A percentile compares a stretch with the other conserved stretches of the same genome.
Conservation (phyloP, 805 yeast species). For the Pichia scutulata region DNA sequence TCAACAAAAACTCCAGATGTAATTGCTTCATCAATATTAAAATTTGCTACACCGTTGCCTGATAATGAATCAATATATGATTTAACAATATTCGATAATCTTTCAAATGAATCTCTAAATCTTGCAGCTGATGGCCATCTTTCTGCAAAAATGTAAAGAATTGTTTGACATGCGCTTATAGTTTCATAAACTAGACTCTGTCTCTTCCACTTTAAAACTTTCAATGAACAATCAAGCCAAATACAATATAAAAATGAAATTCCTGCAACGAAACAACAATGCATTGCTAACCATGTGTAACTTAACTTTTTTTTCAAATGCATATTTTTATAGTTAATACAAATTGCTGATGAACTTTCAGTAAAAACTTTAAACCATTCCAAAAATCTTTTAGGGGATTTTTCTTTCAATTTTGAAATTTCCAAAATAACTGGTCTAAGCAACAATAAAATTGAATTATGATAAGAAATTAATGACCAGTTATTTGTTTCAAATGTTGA, state of each 20-base stretch:
- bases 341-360: slow-evolving; percentile 25
- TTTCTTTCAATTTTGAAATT: slow-evolving; percentile 11
- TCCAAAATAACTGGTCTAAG: slow-evolving; percentile 27
- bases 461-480: slow-evolving; percentile 30
- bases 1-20: slow-evolving; percentile 11
- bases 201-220: slow-evolving; percentile 22
- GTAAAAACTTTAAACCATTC: slow-evolving; percentile 30
- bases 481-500: slow-evolving; percentile 27
- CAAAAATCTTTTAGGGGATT: slow-evolving; percentile 15
- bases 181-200: slow-evolving; percentile 24
- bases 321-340: slow-evolving; percentile 24
- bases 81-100: slow-evolving; percentile 15
- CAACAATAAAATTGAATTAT: slow-evolving; percentile 27
- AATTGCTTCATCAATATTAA: neutral
- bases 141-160: slow-evolving; percentile 26
- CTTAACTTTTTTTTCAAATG: slow-evolving; percentile 21
- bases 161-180: slow-evolving; percentile 23
- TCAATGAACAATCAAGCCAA: slow-evolving; percentile 24
- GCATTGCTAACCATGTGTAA: slow-evolving; percentile 28
- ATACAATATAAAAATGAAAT: slow-evolving; percentile 27
- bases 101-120: slow-evolving; percentile 26
- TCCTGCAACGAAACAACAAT: slow-evolving; percentile 27
- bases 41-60: neutral
- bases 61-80: slow-evolving; percentile 1
- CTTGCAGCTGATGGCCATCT: slow-evolving; percentile 21